Evolutionary conservation across 257 asterid species (phyloP).

Genomic region (Solanum chiquidenum): DNA sequence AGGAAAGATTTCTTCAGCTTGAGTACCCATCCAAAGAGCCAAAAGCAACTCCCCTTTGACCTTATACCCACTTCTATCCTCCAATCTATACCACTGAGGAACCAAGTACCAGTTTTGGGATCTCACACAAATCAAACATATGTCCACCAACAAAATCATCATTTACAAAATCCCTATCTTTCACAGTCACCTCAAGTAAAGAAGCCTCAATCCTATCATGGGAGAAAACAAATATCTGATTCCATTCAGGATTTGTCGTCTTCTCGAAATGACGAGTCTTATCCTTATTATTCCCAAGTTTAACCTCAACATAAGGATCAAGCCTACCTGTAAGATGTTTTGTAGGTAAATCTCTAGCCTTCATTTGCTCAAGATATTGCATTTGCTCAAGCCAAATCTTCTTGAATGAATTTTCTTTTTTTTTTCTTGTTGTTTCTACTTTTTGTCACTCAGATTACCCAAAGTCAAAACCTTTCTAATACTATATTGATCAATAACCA

Average conservation of each 20-base stretch:
- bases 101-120: not conserved
- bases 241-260: not conserved
- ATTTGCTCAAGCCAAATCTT: not conserved
- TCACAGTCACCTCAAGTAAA: not conserved
- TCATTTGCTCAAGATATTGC: not conserved
- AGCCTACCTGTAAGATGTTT: not conserved
- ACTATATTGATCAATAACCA: not conserved
- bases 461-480: not conserved
- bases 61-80: not conserved
- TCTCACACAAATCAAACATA: not conserved
- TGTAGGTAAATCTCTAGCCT: not conserved
- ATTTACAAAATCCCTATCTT: not conserved
- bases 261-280: not conserved
- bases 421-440: not conserved
- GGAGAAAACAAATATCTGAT: not conserved
- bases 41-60: constrained; percentile 48
- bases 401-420: not conserved
- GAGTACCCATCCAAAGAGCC: constrained; percentile 78
- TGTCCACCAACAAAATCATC: not conserved
- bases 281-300: not conserved
- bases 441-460: not conserved
- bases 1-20: constrained; percentile 64
- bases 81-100: not conserved
- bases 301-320: not conserved
- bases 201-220: not conserved